Conservation (phyloP, 2,329 filamentous ascomycete genomes). For the Monosporascus cannonballus region DNA sequence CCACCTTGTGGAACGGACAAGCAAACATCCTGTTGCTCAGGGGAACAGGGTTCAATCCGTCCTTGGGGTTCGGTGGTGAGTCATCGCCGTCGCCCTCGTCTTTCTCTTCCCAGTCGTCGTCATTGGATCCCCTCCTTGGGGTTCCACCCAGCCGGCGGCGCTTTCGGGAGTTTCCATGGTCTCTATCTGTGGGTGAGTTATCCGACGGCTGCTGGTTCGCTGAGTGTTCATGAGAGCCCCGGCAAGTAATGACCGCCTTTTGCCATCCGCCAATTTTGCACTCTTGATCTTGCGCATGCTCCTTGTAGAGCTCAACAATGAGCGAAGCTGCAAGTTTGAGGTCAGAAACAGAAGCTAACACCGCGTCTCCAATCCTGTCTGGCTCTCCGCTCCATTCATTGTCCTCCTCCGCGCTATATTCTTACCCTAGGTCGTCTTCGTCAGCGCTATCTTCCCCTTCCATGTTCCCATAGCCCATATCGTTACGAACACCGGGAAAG, state of each 20-base stretch:
- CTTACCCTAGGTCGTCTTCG: no score
- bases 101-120: constrained; percentile 6
- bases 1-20: constrained; percentile 8
- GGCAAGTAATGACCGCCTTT: constrained; percentile 4
- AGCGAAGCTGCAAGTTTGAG: constrained; percentile 5
- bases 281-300: constrained; percentile 2
- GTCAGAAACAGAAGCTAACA: constrained; percentile 1
- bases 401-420: background rate
- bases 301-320: constrained; percentile 7
- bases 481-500: no score
- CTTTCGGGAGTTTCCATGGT: constrained; percentile 1
- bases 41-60: background rate
- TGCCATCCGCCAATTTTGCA: constrained; percentile 9
- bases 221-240: background rate
- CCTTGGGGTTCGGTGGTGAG: constrained; percentile 1
- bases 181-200: background rate
- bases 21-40: background rate
- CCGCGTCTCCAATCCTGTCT: constrained; percentile 5
- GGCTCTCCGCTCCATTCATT: constrained; percentile 7
- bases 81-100: constrained; percentile 5
- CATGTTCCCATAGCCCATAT: no score
- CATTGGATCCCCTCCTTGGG: constrained; percentile 1
- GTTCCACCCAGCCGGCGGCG: background rate
- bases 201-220: background rate
- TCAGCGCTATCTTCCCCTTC: no score